phyloP scores from a whole-genome alignment of 345 rosid species.

The Stellera chamaejasme region DNA sequence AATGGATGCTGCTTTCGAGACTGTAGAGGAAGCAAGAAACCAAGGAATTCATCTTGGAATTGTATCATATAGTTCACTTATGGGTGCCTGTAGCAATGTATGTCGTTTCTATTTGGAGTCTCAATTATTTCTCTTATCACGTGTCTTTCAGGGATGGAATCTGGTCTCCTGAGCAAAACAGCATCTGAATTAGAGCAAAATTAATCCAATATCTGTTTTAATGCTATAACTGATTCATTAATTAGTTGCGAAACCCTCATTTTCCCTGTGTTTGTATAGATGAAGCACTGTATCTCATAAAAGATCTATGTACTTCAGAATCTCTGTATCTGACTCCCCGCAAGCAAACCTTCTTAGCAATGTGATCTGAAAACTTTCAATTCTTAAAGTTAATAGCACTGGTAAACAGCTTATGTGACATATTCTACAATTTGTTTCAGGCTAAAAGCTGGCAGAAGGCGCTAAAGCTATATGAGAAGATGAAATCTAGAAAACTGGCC shows the following conservation, averaged over 20 bases:
- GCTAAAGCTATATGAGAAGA: slow-evolving; percentile 60
- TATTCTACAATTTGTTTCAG: slow-evolving; percentile 27
- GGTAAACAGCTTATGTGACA: background rate
- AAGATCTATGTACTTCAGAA: background rate
- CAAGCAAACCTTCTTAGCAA: slow-evolving; percentile 1
- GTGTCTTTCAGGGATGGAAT: too few relatives aligned
- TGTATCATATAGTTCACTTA: slow-evolving; percentile 82
- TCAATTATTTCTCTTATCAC: too few relatives aligned
- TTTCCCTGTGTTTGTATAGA: slow-evolving; percentile 3
- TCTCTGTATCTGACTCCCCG: background rate
- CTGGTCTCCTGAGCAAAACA: too few relatives aligned
- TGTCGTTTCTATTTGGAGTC: slow-evolving; percentile 19
- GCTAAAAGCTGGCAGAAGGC: slow-evolving; percentile 88
- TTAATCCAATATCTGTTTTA: too few relatives aligned
- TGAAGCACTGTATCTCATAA: background rate
- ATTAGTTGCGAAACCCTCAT: background rate
- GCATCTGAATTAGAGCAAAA: too few relatives aligned
- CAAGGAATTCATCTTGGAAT: slow-evolving; percentile 59
- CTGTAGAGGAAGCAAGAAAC: slow-evolving; percentile 52
- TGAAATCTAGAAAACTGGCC: slow-evolving; percentile 53
- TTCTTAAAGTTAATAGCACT: too few relatives aligned
- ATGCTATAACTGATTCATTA: background rate
- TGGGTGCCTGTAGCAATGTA: slow-evolving; percentile 99
- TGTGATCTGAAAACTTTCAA: background rate
- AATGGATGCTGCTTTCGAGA: slow-evolving; percentile 69